Evolutionary conservation across 2,329 filamentous ascomycete species (phyloP).

Genomic region (Penicillium sp.): DNA sequence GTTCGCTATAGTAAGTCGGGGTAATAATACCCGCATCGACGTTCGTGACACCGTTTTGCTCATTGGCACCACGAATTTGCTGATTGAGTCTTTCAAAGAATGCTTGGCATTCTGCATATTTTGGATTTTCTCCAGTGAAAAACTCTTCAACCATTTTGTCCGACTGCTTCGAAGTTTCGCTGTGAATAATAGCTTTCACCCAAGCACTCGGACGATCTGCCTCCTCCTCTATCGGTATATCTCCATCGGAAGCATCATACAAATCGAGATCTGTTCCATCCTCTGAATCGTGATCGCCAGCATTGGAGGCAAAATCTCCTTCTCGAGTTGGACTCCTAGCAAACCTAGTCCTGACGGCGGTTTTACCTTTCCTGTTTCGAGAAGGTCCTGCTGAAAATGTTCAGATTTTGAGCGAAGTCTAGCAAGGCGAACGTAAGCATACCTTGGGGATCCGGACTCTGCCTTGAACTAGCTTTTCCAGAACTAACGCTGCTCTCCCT

Average conservation of each 20-base stretch:
- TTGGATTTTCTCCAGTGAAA: not conserved
- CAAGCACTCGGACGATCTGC: not conserved
- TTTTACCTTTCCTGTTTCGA: too few relatives aligned
- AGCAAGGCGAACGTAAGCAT: too few relatives aligned
- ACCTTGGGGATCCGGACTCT: not conserved
- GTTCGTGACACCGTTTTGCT: not conserved
- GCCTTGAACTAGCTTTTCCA: not conserved
- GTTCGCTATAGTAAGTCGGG: not conserved
- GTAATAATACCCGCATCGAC: not conserved
- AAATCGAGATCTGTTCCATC: not conserved
- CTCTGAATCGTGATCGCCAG: not conserved
- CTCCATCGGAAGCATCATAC: not conserved
- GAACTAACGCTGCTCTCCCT: not conserved
- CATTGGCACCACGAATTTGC: not conserved
- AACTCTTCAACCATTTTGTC: not conserved
- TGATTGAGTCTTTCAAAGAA: not conserved
- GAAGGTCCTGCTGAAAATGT: too few relatives aligned
- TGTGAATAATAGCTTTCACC: not conserved
- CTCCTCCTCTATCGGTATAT: not conserved
- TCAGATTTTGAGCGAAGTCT: too few relatives aligned
- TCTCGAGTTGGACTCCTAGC: not conserved
- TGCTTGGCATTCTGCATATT: not conserved
- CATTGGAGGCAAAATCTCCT: not conserved
- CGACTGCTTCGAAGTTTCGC: not conserved
- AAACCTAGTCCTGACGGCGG: too few relatives aligned